Base-by-base conservation (phyloP, 306 rosid genomes). In the Oemleria cerasiformis region DNA sequence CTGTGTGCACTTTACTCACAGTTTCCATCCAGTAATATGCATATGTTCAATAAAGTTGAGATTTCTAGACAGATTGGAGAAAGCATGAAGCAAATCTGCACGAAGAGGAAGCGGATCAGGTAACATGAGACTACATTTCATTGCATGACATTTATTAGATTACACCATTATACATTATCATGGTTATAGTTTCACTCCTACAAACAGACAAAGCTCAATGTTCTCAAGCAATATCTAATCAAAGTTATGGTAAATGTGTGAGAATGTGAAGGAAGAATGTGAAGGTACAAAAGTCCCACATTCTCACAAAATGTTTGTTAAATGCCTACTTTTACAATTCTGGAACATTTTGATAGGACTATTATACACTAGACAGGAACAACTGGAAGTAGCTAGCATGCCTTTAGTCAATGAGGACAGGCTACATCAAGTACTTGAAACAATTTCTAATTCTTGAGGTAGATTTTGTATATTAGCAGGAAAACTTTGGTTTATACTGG, bases 51-150 rank as follows among this genome's bases (percentile, higher is more conserved):
- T 91, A 83, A 94, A 91, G 84, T 94, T 94, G 78, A 91, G 77
- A 63, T 84, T 84, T 76, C 91, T 86, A 17, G 99, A 88, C 73
- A 94, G 47, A 73, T 91, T 94, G 42, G 99, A 88, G 78, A 94
- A 91, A 59, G 82, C 87, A 77, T 89, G 85, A 72, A 94, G 96
- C 86, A 94, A 72, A 94, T 94, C 99, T 94, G 91, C 82, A 88
- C 45, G 44, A 43, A 72, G 36, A 63, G 38, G 74, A 75, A 63
- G 75, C 34, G 43, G 60, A 74, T 76, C 65, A 86, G 66, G 21
- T 57, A 14, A 54, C 7, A 38, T 5, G 10, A 68, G n/a, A 20
- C 38, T 19, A 1, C 40, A 17, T n/a, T n/a, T 63, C 14, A 8
- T 19, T 16, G 3, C 48, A n/a, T 41, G 16, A 41, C 62, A 12